Evolutionary conservation across 176 grass and related monocot genomes (phyloP), one percentile per base, ranked within the genome.

Genomic region (Alopecurus myosuroides): DNA sequence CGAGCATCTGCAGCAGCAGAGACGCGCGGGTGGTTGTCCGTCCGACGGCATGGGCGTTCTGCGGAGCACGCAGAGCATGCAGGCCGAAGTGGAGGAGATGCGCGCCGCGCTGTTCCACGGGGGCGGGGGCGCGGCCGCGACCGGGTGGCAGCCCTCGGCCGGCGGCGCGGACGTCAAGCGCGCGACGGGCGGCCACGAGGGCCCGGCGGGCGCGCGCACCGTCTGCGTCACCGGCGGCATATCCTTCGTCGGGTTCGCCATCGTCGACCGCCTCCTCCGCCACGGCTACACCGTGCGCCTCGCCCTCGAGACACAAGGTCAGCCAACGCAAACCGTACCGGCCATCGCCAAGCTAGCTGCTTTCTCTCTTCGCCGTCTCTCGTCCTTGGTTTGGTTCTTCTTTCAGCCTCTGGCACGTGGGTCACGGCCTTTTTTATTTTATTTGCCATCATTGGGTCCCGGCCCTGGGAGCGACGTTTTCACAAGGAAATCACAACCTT

Each of bases 51-150:
- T 95, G 97, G 93, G 97, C 57, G 93, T 98, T 14, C 70, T 98
- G 68, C 81, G 92, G 78, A 97, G 90, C 83, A 95, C 91, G 68
- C 91, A 94, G 62, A 95, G 89, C 64, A 78, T 98, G 62, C 87
- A 98, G 88, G 93, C 93, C 36, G 97, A 98, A 89, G 93, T 98
- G 77, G 86, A 98, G 61, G 93, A 95, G 88, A 90, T 98, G 88
- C 85, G 91, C 42, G 70, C 79, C 45, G 74, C 85, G 81, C 83
- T 98, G 35, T 62, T 83, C 20, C 61, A 46, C 46, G 68, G 53
- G 10, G 28, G 33, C 19, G 80, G 40, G 52, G 23, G 20, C 46
- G 35, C 36, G 11, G 69, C 44, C 56, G 72, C 33, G 51, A 40
- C 30, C 57, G 70, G 31, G 84, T 86, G 80, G 82, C 83, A 44